A percentile compares a stretch with the other conserved stretches of the same genome.
These are phyloP conservation scores for Phalaenopsis aphrodite DNA, from an alignment of 106 monocot species.

Conservation along the genomic window DNA sequence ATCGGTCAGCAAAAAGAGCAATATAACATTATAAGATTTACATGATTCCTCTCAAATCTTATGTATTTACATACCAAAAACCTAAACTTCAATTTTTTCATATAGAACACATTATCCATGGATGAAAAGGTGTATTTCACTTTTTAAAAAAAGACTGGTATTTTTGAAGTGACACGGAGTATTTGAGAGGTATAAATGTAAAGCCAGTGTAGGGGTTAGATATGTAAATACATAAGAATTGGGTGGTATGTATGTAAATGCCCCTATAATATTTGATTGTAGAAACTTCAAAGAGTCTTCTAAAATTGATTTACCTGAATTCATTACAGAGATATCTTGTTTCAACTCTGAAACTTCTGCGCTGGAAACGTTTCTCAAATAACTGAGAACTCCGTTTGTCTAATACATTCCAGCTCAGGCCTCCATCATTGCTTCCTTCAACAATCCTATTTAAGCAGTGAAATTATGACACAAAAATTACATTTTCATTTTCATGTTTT, in stretches of 20 bases:
- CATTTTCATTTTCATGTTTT: background rate
- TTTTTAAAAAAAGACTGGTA: too few relatives aligned
- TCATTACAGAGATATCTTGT: slow-evolving; percentile 24
- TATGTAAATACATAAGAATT: too few relatives aligned
- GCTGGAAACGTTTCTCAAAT: slow-evolving; percentile 57
- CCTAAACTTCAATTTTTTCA: too few relatives aligned
- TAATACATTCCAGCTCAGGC: slow-evolving; percentile 48
- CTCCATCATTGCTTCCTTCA: slow-evolving; percentile 68
- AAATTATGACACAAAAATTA: background rate
- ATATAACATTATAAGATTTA: background rate
- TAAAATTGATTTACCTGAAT: slow-evolving; percentile 47
- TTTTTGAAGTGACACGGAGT: too few relatives aligned
- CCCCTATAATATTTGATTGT: background rate
- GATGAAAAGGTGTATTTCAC: too few relatives aligned
- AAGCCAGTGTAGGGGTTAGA: too few relatives aligned
- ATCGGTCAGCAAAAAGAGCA: background rate
- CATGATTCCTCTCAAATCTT: too few relatives aligned
- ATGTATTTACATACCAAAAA: too few relatives aligned
- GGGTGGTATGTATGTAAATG: too few relatives aligned
- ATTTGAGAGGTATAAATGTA: too few relatives aligned
- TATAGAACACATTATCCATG: too few relatives aligned
- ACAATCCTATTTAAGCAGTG: slow-evolving; percentile 35
- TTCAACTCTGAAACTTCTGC: slow-evolving; percentile 42
- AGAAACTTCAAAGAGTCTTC: background rate
- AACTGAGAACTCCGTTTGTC: slow-evolving; percentile 48